Base-by-base conservation (phyloP, 345 rosid species). In the Pistacia integerrima region DNA sequence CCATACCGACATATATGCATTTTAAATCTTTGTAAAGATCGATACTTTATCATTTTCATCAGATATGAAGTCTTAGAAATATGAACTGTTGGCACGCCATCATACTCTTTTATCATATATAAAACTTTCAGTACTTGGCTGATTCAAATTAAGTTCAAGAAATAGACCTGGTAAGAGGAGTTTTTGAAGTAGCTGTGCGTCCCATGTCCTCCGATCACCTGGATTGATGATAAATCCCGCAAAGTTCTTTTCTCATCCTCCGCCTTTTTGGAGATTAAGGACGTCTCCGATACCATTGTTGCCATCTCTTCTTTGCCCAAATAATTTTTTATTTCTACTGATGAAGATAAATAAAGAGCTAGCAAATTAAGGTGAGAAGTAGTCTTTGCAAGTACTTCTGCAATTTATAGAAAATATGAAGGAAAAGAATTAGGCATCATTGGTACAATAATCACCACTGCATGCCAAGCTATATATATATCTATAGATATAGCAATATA, bases 191-290 rank as follows among this genome's bases (percentile, higher is more conserved):
- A 91, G 84, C 93, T 89, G 80, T 75, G 72, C 14, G 82, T 72
- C 22, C 90, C 94, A 52, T 75, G 75, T 75, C 92, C 91, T 18
- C 87, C 88, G 62, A 78, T 83, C 85, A 89, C 85, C n/a, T 82
- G 88, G 66, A 74, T 16, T 74, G 68, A 64, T 62, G 57, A 46
- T 62, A 28, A 25, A 16, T 73, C 67, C 16, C 11, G 48, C 30
- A 55, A 52, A 28, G 7, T 35, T 33, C 8, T 70, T 11, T 9
- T 16, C 41, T 55, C 61, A 13, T 18, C 4, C 17, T 22, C 22
- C 1, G 20, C 10, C 64, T 70, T 70, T 35, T 57, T 14, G 20
- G 64, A 12, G 36, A 57, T 41, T 41, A 41, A n/a, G 5, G 35
- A n/a, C 35, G 25, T 35, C 13, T 57, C 74, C 16, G 64, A 59